phyloP scores from a whole-genome alignment of 495 filamentous ascomycete species.

The Immersiella caudata region DNA sequence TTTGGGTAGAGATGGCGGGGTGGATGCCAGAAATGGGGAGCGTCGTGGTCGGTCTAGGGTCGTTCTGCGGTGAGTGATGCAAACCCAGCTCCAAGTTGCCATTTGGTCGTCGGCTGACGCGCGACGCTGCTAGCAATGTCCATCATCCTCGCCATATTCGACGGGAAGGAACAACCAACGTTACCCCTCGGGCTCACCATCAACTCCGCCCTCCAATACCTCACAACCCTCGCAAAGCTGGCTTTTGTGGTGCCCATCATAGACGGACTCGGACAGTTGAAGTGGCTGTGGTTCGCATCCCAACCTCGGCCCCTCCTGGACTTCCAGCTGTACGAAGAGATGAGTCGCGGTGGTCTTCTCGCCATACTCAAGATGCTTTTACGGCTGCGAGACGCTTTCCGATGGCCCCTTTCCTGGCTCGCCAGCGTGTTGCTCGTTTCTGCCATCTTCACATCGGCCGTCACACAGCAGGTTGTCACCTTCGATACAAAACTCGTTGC shows the following conservation, averaged over 20 bases:
- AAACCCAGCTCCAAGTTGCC: too few relatives aligned
- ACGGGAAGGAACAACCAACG: constrained; percentile 1
- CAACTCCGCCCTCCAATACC: constrained; percentile 14
- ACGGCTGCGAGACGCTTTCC: not conserved
- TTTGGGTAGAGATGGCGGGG: too few relatives aligned
- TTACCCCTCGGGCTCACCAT: constrained; percentile 10
- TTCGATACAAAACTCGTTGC: not conserved
- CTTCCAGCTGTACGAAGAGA: constrained; percentile 12
- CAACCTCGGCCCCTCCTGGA: not conserved
- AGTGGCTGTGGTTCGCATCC: constrained; percentile 12
- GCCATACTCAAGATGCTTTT: constrained; percentile 2
- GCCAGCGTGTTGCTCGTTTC: constrained; percentile 5
- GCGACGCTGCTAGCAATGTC: not conserved
- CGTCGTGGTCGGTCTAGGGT: too few relatives aligned
- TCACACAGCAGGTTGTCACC: constrained; percentile 9
- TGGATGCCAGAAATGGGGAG: too few relatives aligned
- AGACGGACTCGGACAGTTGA: constrained; percentile 7
- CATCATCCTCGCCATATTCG: constrained; percentile 7
- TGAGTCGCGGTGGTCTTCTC: not conserved
- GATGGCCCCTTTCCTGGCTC: not conserved
- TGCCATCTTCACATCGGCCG: constrained; percentile 7
- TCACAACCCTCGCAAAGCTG: constrained; percentile 12
- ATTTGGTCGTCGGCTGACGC: too few relatives aligned
- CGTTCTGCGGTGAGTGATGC: too few relatives aligned
- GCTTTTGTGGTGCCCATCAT: constrained; percentile 7